Evolutionary conservation across 306 rosid genomes (phyloP).

Genomic region (Trichosanthes truncata): DNA sequence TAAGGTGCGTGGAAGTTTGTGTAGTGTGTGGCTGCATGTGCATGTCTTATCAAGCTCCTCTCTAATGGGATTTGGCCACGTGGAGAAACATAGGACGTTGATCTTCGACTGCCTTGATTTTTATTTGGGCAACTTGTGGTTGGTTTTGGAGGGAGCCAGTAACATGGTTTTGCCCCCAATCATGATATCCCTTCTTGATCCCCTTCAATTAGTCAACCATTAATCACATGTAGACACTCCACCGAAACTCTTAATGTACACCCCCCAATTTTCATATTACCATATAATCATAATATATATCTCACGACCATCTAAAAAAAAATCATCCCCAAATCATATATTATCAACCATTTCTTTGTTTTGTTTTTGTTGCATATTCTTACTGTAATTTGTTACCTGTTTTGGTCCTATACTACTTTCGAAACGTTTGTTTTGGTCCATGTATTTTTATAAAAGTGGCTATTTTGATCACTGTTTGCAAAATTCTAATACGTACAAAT

Average conservation of each 20-base stretch:
- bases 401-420: too few relatives aligned
- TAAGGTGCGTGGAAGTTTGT: conserved; percentile 31
- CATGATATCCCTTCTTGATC: not conserved
- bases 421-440: too few relatives aligned
- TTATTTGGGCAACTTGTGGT: conserved; percentile 5
- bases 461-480: too few relatives aligned
- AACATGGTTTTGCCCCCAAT: conserved; percentile 16
- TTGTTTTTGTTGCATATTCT: too few relatives aligned
- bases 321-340: too few relatives aligned
- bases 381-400: too few relatives aligned
- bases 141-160: conserved; percentile 30
- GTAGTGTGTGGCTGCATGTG: conserved; percentile 48
- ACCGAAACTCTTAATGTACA: not conserved
- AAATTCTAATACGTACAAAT: too few relatives aligned
- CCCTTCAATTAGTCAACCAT: conserved; percentile 6
- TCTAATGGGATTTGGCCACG: conserved; percentile 14
- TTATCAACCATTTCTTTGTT: not conserved
- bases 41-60: conserved; percentile 23
- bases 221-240: not conserved
- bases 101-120: conserved; percentile 15
- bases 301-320: not conserved
- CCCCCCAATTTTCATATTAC: not conserved
- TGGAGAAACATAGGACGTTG: conserved; percentile 28
- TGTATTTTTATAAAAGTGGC: too few relatives aligned
- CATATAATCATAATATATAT: not conserved